A percentile compares a stretch with the other conserved stretches of the same genome.
These are phyloP conservation scores for Ostreobium quekettii DNA, from an alignment of 139 green algal species.

Conservation along the genomic window DNA sequence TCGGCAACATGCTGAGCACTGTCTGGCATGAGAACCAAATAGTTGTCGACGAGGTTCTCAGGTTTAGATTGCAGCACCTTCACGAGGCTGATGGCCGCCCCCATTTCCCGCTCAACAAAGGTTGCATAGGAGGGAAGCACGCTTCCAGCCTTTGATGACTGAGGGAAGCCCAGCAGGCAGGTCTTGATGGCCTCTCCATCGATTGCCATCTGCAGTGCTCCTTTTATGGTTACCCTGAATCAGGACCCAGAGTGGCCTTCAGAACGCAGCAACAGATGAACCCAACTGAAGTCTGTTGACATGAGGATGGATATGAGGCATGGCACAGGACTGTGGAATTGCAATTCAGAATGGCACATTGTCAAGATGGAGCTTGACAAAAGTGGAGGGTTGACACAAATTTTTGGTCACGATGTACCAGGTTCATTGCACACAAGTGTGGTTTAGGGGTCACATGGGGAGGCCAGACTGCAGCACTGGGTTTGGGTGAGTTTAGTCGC, in stretches of 20 bases:
- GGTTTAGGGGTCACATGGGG: too few species aligned
- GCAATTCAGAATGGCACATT: too few species aligned
- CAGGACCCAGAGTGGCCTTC: not conserved
- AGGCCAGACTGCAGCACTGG: too few species aligned
- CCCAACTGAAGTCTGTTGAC: too few species aligned
- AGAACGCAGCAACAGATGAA: too few species aligned
- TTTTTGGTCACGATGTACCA: too few species aligned
- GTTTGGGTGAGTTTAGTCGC: too few species aligned
- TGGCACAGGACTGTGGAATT: too few species aligned
- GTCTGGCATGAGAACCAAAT: constrained; percentile 49
- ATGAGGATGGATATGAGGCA: too few species aligned
- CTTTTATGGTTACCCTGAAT: constrained; percentile 43
- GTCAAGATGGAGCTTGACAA: too few species aligned
- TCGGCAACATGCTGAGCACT: constrained; percentile 27
- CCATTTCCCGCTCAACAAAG: constrained; percentile 56
- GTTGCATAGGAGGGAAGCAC: constrained; percentile 26
- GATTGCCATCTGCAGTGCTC: constrained; percentile 52
- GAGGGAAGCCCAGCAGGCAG: constrained; percentile 42
- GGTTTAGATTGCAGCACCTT: constrained; percentile 35
- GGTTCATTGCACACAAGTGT: too few species aligned
- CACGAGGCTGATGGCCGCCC: constrained; percentile 29
- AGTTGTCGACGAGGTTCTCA: constrained; percentile 53
- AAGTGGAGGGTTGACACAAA: too few species aligned
- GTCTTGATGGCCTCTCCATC: constrained; percentile 46
- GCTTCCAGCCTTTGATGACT: not conserved